Evolutionary conservation across 1,139 yeast species (phyloP), one percentile per base, ranked within the genome.

Genomic region (Tardiomyces blankii): DNA sequence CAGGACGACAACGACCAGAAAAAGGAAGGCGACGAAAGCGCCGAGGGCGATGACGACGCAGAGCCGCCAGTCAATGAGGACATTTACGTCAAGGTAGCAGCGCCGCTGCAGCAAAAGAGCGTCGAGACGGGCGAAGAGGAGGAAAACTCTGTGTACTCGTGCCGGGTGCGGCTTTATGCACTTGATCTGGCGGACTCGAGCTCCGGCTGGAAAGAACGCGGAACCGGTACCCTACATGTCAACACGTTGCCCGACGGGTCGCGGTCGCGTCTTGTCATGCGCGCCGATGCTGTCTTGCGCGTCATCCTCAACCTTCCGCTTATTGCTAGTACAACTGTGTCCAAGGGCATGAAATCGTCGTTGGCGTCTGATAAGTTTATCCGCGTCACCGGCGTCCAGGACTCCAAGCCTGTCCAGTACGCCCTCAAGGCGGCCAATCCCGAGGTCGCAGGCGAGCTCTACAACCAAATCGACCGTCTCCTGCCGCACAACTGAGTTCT

Each of bases 151-250:
- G 64, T 81, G 9, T 86, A 77, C 61, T 77, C 77, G 39, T 74
- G 83, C 41, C 79, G 82, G 40, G 88, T 94, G 13, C 87, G 89
- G 60, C 68, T 91, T 18, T 93, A 88, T 60, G 86, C 81, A 44
- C 68, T 87, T 53, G 80, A 83, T 54, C 67, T 89, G 39, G 52
- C 52, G 11, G 55, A 53, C 25, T 67, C 80, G 1, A 73, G 77
- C 39, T 73, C 83, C 1, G 96, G 96, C 1, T 93, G 99, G 98
- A 91, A 85, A 62, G 98, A 93, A 64, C 77, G 95, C 57, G 99
- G 98, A 16, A 73, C 83, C 39, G 99, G 99, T 1, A 75, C 80
- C 3, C 67, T 93, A 16, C 95, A 86, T 62, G 75, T 93, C 38
- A 91, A 91, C 63, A 75, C 75, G 50, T 65, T 71, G n/a, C 57